phyloP scores from a whole-genome alignment of 208 protist species.

The Leishmania major region DNA sequence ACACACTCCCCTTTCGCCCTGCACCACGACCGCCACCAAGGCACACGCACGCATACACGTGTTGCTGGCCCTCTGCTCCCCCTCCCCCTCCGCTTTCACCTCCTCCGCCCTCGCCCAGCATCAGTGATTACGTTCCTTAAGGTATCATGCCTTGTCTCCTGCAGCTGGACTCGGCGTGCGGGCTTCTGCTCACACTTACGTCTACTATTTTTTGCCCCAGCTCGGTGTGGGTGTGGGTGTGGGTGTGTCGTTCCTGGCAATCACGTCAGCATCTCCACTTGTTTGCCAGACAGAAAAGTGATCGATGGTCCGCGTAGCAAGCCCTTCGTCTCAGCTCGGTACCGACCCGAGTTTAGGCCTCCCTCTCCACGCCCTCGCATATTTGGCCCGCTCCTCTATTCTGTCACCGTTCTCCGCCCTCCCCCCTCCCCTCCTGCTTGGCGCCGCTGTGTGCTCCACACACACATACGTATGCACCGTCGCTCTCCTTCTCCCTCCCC shows the following conservation, averaged over 20 bases:
- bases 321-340: background rate
- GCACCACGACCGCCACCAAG: background rate
- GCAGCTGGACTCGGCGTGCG: too few relatives aligned
- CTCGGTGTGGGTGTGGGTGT: background rate
- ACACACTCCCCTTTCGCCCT: background rate
- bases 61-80: background rate
- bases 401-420: background rate
- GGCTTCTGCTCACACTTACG: too few relatives aligned
- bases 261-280: background rate
- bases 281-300: background rate
- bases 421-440: background rate
- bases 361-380: background rate
- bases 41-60: background rate
- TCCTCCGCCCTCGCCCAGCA: background rate
- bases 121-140: too few relatives aligned
- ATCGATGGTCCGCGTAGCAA: background rate
- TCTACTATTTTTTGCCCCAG: background rate
- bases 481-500: background rate
- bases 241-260: background rate
- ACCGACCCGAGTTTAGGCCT: background rate
- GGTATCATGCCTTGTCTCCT: too few relatives aligned
- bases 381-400: background rate
- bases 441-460: background rate
- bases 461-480: background rate
- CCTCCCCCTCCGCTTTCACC: background rate